A percentile compares a stretch with the other conserved stretches of the same genome.
phyloP scores from a whole-genome alignment of 768 basidiomycete genomes.

The Lactarius akahatsu region DNA sequence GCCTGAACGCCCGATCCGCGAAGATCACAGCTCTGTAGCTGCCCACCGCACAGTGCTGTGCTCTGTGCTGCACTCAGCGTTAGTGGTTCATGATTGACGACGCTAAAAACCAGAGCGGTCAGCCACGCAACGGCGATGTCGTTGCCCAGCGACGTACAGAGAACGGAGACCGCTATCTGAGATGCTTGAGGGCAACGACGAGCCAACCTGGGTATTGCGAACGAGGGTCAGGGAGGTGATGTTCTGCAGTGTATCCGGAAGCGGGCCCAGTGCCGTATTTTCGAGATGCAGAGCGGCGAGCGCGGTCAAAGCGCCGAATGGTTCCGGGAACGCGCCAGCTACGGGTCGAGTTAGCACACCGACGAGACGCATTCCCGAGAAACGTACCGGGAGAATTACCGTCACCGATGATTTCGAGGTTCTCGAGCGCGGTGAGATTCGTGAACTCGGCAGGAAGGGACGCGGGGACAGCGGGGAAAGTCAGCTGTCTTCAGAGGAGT shows the following conservation, averaged over 20 bases:
- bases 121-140: background rate
- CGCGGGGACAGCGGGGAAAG: constrained; percentile 49
- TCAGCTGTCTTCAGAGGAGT: constrained; percentile 37
- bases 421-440: constrained; percentile 40
- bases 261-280: constrained; percentile 40
- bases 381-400: constrained; percentile 43
- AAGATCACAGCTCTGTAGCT: constrained; percentile 27
- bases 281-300: constrained; percentile 44
- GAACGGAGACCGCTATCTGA: constrained; percentile 38
- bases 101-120: constrained; percentile 11
- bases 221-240: constrained; percentile 41
- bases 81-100: constrained; percentile 27
- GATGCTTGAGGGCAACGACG: constrained; percentile 40
- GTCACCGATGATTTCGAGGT: constrained; percentile 43
- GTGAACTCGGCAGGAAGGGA: constrained; percentile 45
- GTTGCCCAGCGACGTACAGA: constrained; percentile 37
- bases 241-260: constrained; percentile 39
- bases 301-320: constrained; percentile 40
- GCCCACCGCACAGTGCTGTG: constrained; percentile 21
- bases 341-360: constrained; percentile 10
- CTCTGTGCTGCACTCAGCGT: constrained; percentile 24
- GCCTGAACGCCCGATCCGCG: constrained; percentile 24
- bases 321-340: constrained; percentile 45
- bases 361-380: background rate
- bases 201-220: constrained; percentile 43